Conservation (phyloP, 169 alveolate genomes). For the Plasmodium blacklocki region DNA sequence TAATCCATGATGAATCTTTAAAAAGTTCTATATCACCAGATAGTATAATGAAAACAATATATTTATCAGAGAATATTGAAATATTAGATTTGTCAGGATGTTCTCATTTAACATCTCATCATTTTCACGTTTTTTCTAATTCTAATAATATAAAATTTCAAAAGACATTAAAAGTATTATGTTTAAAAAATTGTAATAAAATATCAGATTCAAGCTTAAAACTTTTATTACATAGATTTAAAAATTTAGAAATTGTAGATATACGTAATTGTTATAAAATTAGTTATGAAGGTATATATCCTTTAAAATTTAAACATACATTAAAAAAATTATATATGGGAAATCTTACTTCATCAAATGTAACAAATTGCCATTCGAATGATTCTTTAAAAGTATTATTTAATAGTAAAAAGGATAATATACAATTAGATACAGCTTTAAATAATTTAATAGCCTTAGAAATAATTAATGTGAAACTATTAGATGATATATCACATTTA, state of each 20-base stretch:
- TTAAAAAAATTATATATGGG: conserved; percentile 52
- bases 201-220: conserved; percentile 58
- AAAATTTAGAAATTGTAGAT: conserved; percentile 24
- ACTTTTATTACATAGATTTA: conserved; percentile 38
- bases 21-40: conserved; percentile 69
- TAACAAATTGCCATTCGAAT: conserved; percentile 42
- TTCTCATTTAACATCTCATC: conserved; percentile 61
- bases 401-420: background rate
- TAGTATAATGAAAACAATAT: conserved; percentile 55
- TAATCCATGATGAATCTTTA: conserved; percentile 48
- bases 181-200: conserved; percentile 45
- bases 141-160: conserved; percentile 43
- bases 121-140: conserved; percentile 44
- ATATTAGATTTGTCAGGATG: conserved; percentile 62
- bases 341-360: conserved; percentile 21
- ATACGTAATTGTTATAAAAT: conserved; percentile 65
- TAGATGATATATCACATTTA: conserved; percentile 42
- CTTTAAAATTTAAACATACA: conserved; percentile 22
- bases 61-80: conserved; percentile 18
- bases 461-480: conserved; percentile 37
- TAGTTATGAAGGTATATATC: conserved; percentile 55
- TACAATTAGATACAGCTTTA: conserved; percentile 15
- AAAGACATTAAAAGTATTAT: conserved; percentile 22
- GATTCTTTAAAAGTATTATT: conserved; percentile 27
- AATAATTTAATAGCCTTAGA: conserved; percentile 20